A percentile compares a stretch with the other conserved stretches of the same genome.
phyloP scores from a whole-genome alignment of 2,329 filamentous ascomycete species.

The Scedosporium minutisporum region DNA sequence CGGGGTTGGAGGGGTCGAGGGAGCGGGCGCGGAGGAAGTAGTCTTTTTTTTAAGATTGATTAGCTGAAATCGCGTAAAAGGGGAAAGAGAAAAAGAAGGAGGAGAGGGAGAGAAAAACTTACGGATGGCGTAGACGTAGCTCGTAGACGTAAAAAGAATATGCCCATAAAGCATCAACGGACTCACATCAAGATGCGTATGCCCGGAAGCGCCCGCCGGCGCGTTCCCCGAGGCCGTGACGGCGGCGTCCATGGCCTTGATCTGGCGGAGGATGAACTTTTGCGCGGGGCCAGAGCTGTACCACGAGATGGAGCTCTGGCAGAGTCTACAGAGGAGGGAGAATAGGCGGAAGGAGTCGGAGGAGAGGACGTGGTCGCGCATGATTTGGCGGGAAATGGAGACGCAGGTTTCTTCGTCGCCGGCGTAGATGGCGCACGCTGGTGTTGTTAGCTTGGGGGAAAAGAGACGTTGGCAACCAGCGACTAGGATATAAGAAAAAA shows the following conservation, averaged over 20 bases:
- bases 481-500: background rate
- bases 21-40: slow-evolving; percentile 77
- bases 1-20: slow-evolving; percentile 64
- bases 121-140: slow-evolving; percentile 75
- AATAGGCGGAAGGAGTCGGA: slow-evolving; percentile 81
- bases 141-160: slow-evolving; percentile 74
- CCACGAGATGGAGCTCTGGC: slow-evolving; percentile 61
- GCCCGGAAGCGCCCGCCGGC: slow-evolving; percentile 24
- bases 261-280: slow-evolving; percentile 84
- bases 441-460: slow-evolving; percentile 9
- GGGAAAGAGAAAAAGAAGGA: background rate
- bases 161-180: slow-evolving; percentile 85
- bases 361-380: slow-evolving; percentile 69
- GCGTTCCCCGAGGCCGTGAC: slow-evolving; percentile 19
- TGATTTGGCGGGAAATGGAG: slow-evolving; percentile 69
- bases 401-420: slow-evolving; percentile 70
- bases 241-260: slow-evolving; percentile 75
- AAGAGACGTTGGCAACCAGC: slow-evolving; percentile 1
- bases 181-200: slow-evolving; percentile 57
- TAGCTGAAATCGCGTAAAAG: background rate
- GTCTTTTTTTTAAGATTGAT: slow-evolving; percentile 23
- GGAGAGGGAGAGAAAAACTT: slow-evolving; percentile 15
- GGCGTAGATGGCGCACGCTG: slow-evolving; percentile 71
- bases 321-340: slow-evolving; percentile 65
- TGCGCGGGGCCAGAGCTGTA: slow-evolving; percentile 76